Base-by-base conservation (phyloP, 2,329 filamentous ascomycete species). In the Graphilbum sp. region DNA sequence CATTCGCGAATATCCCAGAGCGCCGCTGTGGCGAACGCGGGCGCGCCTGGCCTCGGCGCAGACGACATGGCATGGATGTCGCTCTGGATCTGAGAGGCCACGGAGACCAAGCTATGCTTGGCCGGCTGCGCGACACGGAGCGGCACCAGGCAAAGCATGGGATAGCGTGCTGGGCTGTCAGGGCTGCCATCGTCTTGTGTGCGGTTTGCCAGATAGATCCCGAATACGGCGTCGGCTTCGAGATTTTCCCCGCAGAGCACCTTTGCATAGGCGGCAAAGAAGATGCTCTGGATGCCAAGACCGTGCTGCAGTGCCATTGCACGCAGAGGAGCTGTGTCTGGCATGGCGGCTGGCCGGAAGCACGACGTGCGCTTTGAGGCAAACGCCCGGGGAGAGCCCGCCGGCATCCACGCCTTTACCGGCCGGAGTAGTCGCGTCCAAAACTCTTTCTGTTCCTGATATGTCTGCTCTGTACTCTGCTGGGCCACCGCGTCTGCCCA, bases 171-270 rank as follows among this genome's bases (percentile, higher is more conserved):
- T 0, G 47, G 45, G 0, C 61, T 52, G 2, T 69, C 1, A 74
- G 52, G 5, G n/a, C 30, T 32, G 6, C 24, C 21, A n/a, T 37
- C 35, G 11, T 13, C 37, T 9, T 66, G 61, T 0, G 68, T 66
- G 37, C 85, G 71, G 52, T 92, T 93, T 32, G 85, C 82, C 9
- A 93, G 69, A 54, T 94, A 95, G 18, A 94, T 57, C 2, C 86
- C 87, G 36, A 94, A 66, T 0, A 84, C 58, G 2, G 82, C 55
- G 30, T 71, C 34, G 3, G n/a, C n/a, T 3, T 3, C 19, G 3
- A 3, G 4, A 13, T 5, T 4, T 1, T 11, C n/a, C 23, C 3
- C 7, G 8, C 32, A 23, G 29, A 43, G 2, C 1, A 17, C 25
- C 44, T 66, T 70, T 3, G 80, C 72, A 45, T 79, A 82, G 0